Base-by-base conservation (phyloP, 768 basidiomycete species). In the Amanita molliuscula region DNA sequence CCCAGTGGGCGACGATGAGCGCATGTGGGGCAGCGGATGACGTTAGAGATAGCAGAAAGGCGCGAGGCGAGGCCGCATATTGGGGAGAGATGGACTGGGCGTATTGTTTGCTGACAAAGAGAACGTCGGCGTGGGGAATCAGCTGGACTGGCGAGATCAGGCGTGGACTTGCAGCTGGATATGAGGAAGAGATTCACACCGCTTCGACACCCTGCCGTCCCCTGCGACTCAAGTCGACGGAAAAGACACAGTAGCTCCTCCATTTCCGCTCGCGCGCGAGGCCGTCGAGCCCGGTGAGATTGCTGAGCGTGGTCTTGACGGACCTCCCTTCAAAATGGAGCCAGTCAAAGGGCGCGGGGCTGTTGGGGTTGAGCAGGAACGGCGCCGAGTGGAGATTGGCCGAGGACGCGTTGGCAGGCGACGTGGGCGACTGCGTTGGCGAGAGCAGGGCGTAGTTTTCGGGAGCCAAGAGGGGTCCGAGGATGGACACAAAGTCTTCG, bases 311-410 rank as follows among this genome's bases (percentile, higher is more conserved):
- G 8, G 84, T 88, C 63, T 84, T 87, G 28, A 85, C 80, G 0
- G 78, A 83, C 2, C 88, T 71, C 3, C 88, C 88, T 57, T 91
- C 88, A 53, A 92, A 86, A 58, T 91, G 88, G 5, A 92, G 65
- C 86, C 88, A 89, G 55, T 91, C 85, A 47, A 91, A 85, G 0
- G 88, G 89, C 0, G 88, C 85, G 0, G 82, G 82, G 44, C 78
- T 82, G 53, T 76, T 73, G 6, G 73, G 70, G 50, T 72, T 79
- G 29, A 58, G 61, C 43, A 70, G 63, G 42, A 67, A 58, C 18
- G 58, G 60, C 26, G 57, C 41, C 28, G 63, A 62, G 38, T 50
- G 66, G 23, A 50, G 59, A n/a, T 65, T 58, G 13, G 25, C 58
- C 20, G 69, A 67, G 0, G 65, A 64, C 23, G 68, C 55, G 18